Evolutionary conservation across 2,329 filamentous ascomycete species (phyloP).

Genomic region (Echinosphaeria canescens): DNA sequence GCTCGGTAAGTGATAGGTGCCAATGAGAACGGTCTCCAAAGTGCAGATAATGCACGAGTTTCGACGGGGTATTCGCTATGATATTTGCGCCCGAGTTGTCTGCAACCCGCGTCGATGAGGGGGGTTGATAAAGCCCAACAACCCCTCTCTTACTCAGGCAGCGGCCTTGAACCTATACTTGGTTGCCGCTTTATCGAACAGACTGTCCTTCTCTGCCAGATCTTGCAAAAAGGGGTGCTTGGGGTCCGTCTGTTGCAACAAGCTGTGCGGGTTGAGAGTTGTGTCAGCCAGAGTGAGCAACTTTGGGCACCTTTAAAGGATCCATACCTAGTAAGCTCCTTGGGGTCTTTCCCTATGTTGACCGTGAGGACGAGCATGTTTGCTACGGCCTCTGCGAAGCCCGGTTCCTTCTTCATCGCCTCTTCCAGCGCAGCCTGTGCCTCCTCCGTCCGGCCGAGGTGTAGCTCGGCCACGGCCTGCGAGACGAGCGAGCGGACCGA

Average conservation of each 20-base stretch:
- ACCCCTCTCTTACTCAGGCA: slow-evolving; percentile 15
- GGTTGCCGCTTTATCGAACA: slow-evolving; percentile 68
- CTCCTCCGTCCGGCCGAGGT: slow-evolving; percentile 74
- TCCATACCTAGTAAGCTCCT: slow-evolving; percentile 38
- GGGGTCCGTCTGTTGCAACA: slow-evolving; percentile 34
- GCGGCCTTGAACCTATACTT: slow-evolving; percentile 78
- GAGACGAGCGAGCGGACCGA: slow-evolving; percentile 58
- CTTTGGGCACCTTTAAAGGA: too few relatives aligned
- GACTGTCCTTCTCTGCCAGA: slow-evolving; percentile 62
- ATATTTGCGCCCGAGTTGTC: too few relatives aligned
- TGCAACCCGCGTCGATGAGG: too few relatives aligned
- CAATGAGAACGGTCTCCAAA: too few relatives aligned
- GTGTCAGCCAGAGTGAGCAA: slow-evolving; percentile 5
- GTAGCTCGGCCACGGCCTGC: slow-evolving; percentile 80
- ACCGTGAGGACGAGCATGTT: slow-evolving; percentile 66
- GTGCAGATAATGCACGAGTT: too few relatives aligned
- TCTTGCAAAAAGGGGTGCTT: slow-evolving; percentile 54
- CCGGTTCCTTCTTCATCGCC: slow-evolving; percentile 52
- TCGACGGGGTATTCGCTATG: too few relatives aligned
- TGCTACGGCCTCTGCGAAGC: slow-evolving; percentile 54
- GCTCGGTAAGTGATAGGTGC: too few relatives aligned
- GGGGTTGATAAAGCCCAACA: slow-evolving; percentile 2
- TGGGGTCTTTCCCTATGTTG: slow-evolving; percentile 49
- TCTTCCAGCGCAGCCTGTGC: slow-evolving; percentile 70
- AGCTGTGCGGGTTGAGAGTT: slow-evolving; percentile 13